Base-by-base conservation (phyloP, 1,139 yeast species). In the Oligophagozyma castellii region DNA sequence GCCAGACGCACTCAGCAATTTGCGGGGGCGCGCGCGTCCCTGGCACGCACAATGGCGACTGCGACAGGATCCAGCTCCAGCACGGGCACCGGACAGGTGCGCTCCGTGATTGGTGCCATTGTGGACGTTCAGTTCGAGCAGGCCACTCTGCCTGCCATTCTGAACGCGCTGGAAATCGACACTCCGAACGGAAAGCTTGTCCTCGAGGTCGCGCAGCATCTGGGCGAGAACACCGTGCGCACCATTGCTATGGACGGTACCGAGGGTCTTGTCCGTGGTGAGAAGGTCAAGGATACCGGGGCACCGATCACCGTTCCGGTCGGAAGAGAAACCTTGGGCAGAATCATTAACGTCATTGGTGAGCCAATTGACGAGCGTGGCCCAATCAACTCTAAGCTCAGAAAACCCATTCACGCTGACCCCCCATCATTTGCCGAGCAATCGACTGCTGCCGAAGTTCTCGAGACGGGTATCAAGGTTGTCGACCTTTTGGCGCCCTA, bases 211-310 rank as follows among this genome's bases (percentile, higher is more conserved):
- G 92, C 98, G 56, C 98, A 89, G 71, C 98, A 89, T 67, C 75
- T 89, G 67, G 98, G 98, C 73, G 98, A 89, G 72, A 84, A 84
- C 81, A 80, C 96, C 55, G 96, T 89, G 63, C 86, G 98, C 76
- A 80, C 98, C 59, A 89, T 89, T 80, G 96, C 98, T 61, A 89
- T 89, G 98, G 98, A 89, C 67, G 98, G 96, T 80, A 89, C 98
- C 53, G 96, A 89, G 65, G 98, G 98, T 83, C 78, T 89, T 58
- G 95, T 84, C 55, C 89, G 98, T 76, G 98, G 98, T 64, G 78
- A 81, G 57, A 40, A 68, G 38, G 98, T 89, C 56, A 51, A 59
- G 46, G 98, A 89, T 70, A 86, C 96, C 44, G 98, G 98, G 63
- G 73, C 95, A 45, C 98, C 98, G 65, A 89, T 89, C 61, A 77